A percentile compares a stretch with the other conserved stretches of the same genome.
These are phyloP conservation scores for Wickerhamomyces xylosicus DNA, from an alignment of 805 yeast species.

Conservation along the genomic window DNA sequence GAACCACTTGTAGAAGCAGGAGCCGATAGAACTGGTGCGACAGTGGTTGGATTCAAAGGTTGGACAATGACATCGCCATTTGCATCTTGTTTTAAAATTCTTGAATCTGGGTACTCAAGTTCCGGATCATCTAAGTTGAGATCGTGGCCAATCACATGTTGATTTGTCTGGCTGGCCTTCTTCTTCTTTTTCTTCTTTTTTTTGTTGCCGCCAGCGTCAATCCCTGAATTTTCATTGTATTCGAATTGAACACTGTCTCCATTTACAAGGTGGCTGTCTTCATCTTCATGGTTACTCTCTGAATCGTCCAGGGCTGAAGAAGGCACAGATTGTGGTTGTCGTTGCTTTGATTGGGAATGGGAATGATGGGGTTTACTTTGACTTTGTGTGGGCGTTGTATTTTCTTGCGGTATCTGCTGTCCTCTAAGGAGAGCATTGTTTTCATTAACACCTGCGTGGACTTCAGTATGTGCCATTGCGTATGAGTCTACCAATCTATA, in stretches of 20 bases:
- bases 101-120: slow-evolving; percentile 60
- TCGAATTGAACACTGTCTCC: slow-evolving; percentile 25
- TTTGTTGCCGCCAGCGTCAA: slow-evolving; percentile 1
- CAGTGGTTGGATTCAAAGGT: slow-evolving; percentile 13
- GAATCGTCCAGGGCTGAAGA: too few species aligned
- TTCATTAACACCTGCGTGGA: too few species aligned
- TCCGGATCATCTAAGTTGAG: slow-evolving; percentile 44
- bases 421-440: too few species aligned
- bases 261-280: slow-evolving; percentile 11
- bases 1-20: slow-evolving; percentile 1
- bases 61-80: slow-evolving; percentile 76
- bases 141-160: slow-evolving; percentile 14
- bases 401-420: too few species aligned
- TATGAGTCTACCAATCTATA: too few species aligned
- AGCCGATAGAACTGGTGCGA: slow-evolving; percentile 25
- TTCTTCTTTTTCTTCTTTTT: slow-evolving; percentile 24
- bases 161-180: slow-evolving; percentile 15
- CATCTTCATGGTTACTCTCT: neutral
- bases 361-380: too few species aligned
- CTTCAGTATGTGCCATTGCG: too few species aligned
- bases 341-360: too few species aligned
- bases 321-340: too few species aligned
- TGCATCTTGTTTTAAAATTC: slow-evolving; percentile 59
- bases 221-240: slow-evolving; percentile 8
- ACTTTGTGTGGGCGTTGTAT: too few species aligned